phyloP scores from a whole-genome alignment of 257 asterid species.

The Coffea eugenioides region DNA sequence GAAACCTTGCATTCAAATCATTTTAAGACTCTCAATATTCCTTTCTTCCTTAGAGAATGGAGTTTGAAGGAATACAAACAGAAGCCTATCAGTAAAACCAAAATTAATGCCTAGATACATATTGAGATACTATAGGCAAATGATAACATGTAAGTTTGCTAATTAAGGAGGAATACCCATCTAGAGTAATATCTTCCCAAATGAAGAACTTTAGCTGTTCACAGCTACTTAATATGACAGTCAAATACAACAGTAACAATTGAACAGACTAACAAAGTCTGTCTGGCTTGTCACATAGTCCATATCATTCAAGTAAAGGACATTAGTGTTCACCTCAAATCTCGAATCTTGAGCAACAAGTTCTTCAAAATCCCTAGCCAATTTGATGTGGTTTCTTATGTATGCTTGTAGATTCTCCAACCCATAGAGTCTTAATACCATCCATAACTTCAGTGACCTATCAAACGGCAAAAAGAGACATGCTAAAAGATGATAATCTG shows the following conservation, averaged over 20 bases:
- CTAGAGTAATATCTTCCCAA: not conserved
- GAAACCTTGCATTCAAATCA: not conserved
- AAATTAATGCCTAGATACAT: not conserved
- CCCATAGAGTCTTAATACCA: constrained; percentile 93
- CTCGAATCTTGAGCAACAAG: constrained; percentile 73
- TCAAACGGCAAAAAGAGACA: constrained; percentile 16
- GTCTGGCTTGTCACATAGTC: not conserved
- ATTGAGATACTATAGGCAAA: too few relatives aligned
- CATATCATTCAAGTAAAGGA: not conserved
- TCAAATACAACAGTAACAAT: not conserved
- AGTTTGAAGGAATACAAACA: not conserved
- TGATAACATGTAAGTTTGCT: too few relatives aligned
- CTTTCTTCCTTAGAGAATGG: not conserved
- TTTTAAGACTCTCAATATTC: not conserved
- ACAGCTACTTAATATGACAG: not conserved
- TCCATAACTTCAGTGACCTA: constrained; percentile 94
- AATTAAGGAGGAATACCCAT: not conserved
- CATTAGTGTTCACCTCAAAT: constrained; percentile 63
- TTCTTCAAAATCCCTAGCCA: constrained; percentile 70
- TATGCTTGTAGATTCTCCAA: constrained; percentile 80
- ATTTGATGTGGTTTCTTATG: constrained; percentile 73
- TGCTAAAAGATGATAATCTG: not conserved
- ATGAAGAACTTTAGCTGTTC: not conserved
- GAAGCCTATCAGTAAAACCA: not conserved
- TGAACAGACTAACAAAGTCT: not conserved